Base-by-base conservation (phyloP, 2,329 filamentous ascomycete species). In the Cadophora sp. region DNA sequence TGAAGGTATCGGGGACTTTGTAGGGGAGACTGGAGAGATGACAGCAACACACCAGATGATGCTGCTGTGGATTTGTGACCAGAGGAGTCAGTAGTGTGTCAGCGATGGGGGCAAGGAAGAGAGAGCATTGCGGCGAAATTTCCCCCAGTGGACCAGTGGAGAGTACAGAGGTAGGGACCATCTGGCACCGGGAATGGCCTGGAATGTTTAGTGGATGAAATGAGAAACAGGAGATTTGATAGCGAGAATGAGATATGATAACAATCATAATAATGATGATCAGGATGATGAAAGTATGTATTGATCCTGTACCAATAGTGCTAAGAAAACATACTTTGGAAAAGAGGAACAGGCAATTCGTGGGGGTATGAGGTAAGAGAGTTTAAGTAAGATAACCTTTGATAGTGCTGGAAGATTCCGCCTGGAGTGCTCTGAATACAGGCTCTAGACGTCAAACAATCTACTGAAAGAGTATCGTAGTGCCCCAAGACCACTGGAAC, bases 1-100 rank as follows among this genome's bases (percentile, higher is more conserved):
- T 59, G 55, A 59, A 59, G 55, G 55, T 26, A 19, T 59, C 55
- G 55, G 55, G 55, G 55, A 16, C 34, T 59, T 59, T 59, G 31
- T 37, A 26, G 22, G 55, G 31, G 29, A 9, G 12, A 22, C 43
- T 48, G 43, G 22, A 48, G 43, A n/a, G 27, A 55, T 34, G 27
- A 29, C n/a, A 37, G n/a, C 53, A 22, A 37, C 27, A 58, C 11
- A 19, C 16, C 22, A n/a, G n/a, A n/a, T n/a, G 22, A 34, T 55
- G 16, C 3, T 31, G 12, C 16, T 55, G 51, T 43, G 40, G 40
- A 27, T 14, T 55, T 53, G 26, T 9, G 50, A 14, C 12, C 26
- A 16, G 29, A 55, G 19, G 27, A 55, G 26, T 19, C 26, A 27
- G 27, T 55, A 12, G 26, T 29, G 51, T 55, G 51, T 55, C 51